phyloP scores from a whole-genome alignment of 208 protist species.

The Trypanosoma avium region DNA sequence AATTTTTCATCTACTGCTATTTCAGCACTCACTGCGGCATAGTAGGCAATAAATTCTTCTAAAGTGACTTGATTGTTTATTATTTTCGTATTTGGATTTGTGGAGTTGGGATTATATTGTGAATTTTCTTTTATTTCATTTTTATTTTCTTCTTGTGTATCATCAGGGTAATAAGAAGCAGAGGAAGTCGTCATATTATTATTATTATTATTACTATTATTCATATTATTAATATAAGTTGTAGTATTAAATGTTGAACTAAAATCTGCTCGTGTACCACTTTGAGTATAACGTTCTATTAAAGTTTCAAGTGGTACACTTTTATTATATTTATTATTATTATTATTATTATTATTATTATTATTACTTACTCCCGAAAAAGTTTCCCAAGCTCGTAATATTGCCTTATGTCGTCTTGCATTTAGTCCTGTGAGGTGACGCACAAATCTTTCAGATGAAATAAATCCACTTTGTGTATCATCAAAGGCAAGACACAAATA shows the following conservation, averaged over 20 bases:
- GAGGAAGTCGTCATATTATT: no score
- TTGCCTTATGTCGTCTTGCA: constrained; percentile 58
- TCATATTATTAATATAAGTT: background rate
- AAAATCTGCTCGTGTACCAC: constrained; percentile 17
- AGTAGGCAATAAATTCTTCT: constrained; percentile 77
- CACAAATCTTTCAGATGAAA: constrained; percentile 56
- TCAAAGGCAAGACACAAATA: constrained; percentile 83
- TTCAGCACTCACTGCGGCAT: constrained; percentile 60
- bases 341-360: no score
- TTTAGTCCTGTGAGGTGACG: constrained; percentile 83
- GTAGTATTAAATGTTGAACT: background rate
- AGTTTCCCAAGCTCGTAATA: constrained; percentile 58
- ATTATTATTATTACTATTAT: constrained; percentile 4
- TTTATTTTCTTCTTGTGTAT: no score
- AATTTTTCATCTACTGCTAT: constrained; percentile 73
- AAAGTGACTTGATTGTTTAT: no score
- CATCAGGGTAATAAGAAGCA: no score
- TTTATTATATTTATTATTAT: no score
- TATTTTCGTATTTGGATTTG: no score
- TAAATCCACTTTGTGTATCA: constrained; percentile 41
- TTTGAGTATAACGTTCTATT: constrained; percentile 26
- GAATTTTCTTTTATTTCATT: no score
- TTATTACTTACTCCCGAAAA: no score
- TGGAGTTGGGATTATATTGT: no score
- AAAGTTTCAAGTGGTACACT: constrained; percentile 37